Evolutionary conservation across 257 asterid species (phyloP).

Genomic region (Solanum rostratum): DNA sequence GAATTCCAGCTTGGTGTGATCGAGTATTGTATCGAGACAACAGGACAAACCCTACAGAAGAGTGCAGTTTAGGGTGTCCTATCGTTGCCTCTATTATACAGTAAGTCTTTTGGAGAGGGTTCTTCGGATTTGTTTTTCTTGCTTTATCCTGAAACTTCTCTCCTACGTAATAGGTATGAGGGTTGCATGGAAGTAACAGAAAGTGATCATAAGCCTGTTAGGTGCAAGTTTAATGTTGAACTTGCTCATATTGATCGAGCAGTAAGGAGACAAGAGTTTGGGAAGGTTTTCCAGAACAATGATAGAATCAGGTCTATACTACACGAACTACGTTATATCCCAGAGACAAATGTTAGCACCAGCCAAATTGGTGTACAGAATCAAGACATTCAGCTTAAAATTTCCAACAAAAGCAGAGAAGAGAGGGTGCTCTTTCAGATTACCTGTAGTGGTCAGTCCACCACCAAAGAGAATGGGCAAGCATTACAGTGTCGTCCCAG

Average conservation of each 20-base stretch:
- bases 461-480: constrained; percentile 36
- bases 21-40: constrained; percentile 75
- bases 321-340: constrained; percentile 48
- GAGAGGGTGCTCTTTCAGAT: constrained; percentile 54
- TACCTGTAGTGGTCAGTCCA: constrained; percentile 62
- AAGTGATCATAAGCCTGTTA: constrained; percentile 92
- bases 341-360: constrained; percentile 49
- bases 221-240: constrained; percentile 74
- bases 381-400: constrained; percentile 54
- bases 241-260: constrained; percentile 79
- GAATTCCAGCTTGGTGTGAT: constrained; percentile 98
- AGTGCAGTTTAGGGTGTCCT: constrained; percentile 86
- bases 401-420: constrained; percentile 57
- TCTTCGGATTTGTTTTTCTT: background rate
- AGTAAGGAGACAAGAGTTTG: constrained; percentile 70
- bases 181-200: constrained; percentile 93
- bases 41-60: constrained; percentile 41
- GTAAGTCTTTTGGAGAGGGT: constrained; percentile 27
- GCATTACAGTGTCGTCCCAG: constrained; percentile 49
- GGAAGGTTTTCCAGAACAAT: constrained; percentile 45
- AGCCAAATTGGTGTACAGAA: constrained; percentile 45
- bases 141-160: background rate
- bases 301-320: constrained; percentile 26
- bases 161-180: constrained; percentile 50
- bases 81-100: constrained; percentile 66